Evolutionary conservation across 306 rosid species (phyloP), one percentile per base, ranked within the genome.

Genomic region (Prunus armeniaca): DNA sequence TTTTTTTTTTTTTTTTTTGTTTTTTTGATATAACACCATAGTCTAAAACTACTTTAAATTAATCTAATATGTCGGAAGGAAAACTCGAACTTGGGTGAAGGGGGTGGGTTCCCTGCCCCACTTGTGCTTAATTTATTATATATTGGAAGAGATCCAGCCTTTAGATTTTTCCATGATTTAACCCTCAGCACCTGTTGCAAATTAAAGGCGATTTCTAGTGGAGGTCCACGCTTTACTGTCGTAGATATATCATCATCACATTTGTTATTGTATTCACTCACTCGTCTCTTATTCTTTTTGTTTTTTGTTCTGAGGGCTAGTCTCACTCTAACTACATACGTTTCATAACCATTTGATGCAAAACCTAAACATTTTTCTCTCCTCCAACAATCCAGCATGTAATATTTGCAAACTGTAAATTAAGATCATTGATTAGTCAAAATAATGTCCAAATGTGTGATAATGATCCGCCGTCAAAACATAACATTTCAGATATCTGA

Each of bases 271-370:
- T 46, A 46, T 45, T 28, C 43, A 38, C 43, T 38, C 77, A 11
- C 61, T 0, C 32, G 9, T 73, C 9, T 60, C 54, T 34, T 18
- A 47, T 74, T 73, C 77, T 58, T 73, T 73, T 61, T 74, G 77
- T 60, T 28, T 18, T 49, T 41, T 34, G 12, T 73, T 25, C 12
- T 14, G 67, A 47, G 49, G 18, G 14, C 11, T 14, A 68, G 38
- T 68, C 57, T 46, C 24, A 22, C 17, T 41, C 25, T 22, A 65
- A 72, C 17, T 8, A 24, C 66, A 14, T 4, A 38, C 14, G 45
- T 34, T 55, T 56, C 12, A 10, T 2, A 28, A 52, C 20, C 43
- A 38, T 7, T 9, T 38, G 43, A 38, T 38, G 43, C 43, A 38
- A 38, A 38, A 38, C 43, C 43, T 38, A 49, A 49, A 49, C 52